Percentiles rank a stretch among this genome's conserved stretches.
Conservation (phyloP, 495 filamentous ascomycete species). For the Penicillium turbatum region DNA sequence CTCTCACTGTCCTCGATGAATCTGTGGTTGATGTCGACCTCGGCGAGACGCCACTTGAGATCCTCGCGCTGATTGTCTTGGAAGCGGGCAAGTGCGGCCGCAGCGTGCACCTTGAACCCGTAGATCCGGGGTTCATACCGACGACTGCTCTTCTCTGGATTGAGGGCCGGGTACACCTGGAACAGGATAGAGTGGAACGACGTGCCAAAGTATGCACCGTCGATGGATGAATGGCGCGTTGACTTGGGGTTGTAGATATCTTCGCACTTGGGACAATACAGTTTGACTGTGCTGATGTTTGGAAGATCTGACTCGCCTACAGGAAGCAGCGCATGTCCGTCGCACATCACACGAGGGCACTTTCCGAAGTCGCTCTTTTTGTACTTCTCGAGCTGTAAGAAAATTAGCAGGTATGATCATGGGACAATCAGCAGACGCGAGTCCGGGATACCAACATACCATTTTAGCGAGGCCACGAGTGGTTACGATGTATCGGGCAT, state of each 20-base stretch:
- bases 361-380: slow-evolving; percentile 98
- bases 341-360: slow-evolving; percentile 92
- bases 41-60: slow-evolving; percentile 63
- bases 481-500: slow-evolving; percentile 96
- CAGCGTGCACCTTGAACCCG: slow-evolving; percentile 91
- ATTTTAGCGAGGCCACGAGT: slow-evolving; percentile 93
- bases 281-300: slow-evolving; percentile 81
- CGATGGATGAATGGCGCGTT: slow-evolving; percentile 87
- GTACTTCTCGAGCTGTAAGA: slow-evolving; percentile 85
- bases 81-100: slow-evolving; percentile 85
- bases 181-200: slow-evolving; percentile 99
- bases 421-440: background rate
- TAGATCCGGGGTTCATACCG: slow-evolving; percentile 86
- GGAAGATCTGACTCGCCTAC: slow-evolving; percentile 88
- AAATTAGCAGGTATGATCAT: slow-evolving; percentile 7
- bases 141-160: slow-evolving; percentile 78
- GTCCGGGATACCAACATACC: slow-evolving; percentile 50
- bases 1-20: slow-evolving; percentile 55
- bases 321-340: slow-evolving; percentile 84
- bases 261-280: slow-evolving; percentile 96
- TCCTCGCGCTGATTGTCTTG: slow-evolving; percentile 76
- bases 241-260: slow-evolving; percentile 99
- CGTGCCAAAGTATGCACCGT: slow-evolving; percentile 96
- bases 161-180: slow-evolving; percentile 89
- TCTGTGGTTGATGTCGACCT: slow-evolving; percentile 49